phyloP scores from a whole-genome alignment of 2,329 filamentous ascomycete species.

The Sordariomycetes sp. region DNA sequence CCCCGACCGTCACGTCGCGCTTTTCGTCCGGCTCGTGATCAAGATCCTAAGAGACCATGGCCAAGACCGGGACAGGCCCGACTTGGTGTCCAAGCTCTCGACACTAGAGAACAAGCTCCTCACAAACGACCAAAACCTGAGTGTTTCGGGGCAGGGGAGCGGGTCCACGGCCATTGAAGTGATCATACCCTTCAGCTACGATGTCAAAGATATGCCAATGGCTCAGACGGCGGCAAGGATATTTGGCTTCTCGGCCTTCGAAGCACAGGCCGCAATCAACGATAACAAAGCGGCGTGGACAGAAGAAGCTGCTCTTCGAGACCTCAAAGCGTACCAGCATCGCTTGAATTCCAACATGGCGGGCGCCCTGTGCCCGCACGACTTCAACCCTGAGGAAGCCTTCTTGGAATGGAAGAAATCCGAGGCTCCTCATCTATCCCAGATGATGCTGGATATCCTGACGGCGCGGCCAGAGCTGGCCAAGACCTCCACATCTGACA shows the following conservation, averaged over 20 bases:
- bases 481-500: constrained; percentile 55
- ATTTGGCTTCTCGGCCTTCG: constrained; percentile 68
- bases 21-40: constrained; percentile 82
- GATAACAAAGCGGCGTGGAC: constrained; percentile 75
- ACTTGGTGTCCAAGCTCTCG: constrained; percentile 67
- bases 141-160: constrained; percentile 18
- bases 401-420: constrained; percentile 85
- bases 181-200: constrained; percentile 72
- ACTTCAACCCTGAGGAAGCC: constrained; percentile 83
- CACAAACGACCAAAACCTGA: constrained; percentile 83
- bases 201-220: constrained; percentile 94
- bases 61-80: constrained; percentile 74
- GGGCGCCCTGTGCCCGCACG: constrained; percentile 67
- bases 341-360: constrained; percentile 71
- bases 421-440: constrained; percentile 78
- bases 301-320: constrained; percentile 78
- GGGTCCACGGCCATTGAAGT: constrained; percentile 59
- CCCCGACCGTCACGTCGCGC: constrained; percentile 86
- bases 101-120: constrained; percentile 89
- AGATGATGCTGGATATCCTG: constrained; percentile 87
- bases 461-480: constrained; percentile 77
- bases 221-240: constrained; percentile 80
- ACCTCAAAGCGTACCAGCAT: constrained; percentile 89
- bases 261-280: constrained; percentile 82
- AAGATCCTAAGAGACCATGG: constrained; percentile 74